Evolutionary conservation across 192 early-diverging fungal genomes (phyloP).

Genomic region (Haplosporangium gracile): DNA sequence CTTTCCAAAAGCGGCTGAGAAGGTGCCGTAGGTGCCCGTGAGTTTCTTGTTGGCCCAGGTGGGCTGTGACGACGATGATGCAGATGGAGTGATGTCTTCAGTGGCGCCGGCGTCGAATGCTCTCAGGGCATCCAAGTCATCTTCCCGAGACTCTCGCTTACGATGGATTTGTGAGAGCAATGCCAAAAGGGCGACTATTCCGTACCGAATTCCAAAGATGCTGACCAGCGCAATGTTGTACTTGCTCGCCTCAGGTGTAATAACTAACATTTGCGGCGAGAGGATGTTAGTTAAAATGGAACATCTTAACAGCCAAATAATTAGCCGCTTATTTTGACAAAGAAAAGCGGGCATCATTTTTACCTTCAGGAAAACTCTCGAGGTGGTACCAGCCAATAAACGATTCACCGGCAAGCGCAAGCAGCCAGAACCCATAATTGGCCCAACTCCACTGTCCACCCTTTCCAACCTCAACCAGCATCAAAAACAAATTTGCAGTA

Average conservation of each 20-base stretch:
- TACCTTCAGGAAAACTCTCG: slow-evolving; percentile 29
- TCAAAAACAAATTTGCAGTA: slow-evolving; percentile 42
- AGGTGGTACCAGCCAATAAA: slow-evolving; percentile 55
- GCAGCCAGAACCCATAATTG: slow-evolving; percentile 67
- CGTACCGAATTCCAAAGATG: slow-evolving; percentile 64
- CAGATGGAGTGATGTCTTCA: slow-evolving; percentile 3
- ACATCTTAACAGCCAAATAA: too few species aligned
- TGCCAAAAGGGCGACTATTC: slow-evolving; percentile 40
- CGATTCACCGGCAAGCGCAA: slow-evolving; percentile 59
- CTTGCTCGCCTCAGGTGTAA: slow-evolving; percentile 18
- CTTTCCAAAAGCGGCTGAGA: slow-evolving; percentile 2
- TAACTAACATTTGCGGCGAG: neutral
- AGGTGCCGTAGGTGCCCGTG: slow-evolving; percentile 44
- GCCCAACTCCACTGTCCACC: slow-evolving; percentile 64
- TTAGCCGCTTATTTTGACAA: neutral
- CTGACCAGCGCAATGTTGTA: slow-evolving; percentile 58
- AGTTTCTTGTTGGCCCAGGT: neutral
- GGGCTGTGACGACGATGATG: slow-evolving; percentile 20
- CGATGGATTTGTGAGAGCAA: slow-evolving; percentile 55
- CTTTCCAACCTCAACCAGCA: slow-evolving; percentile 53
- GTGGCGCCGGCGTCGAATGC: slow-evolving; percentile 30
- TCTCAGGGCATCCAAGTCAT: slow-evolving; percentile 42
- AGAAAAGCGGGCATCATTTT: neutral
- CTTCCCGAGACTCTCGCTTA: slow-evolving; percentile 22
- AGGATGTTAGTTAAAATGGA: neutral